phyloP scores from a whole-genome alignment of 495 filamentous ascomycete genomes.

The Hypoxylon fragiforme region DNA sequence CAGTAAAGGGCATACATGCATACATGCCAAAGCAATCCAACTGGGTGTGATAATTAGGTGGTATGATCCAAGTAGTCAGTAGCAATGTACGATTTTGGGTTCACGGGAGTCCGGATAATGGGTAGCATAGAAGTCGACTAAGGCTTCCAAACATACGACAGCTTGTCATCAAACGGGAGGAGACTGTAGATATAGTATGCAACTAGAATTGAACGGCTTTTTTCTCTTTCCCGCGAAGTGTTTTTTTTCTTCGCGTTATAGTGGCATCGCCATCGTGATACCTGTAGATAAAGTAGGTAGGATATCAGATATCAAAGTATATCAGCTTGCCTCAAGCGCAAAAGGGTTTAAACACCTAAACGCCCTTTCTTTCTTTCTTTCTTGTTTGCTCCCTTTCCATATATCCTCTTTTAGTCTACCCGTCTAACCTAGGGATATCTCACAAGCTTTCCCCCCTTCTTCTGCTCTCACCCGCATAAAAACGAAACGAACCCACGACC shows the following conservation, averaged over 20 bases:
- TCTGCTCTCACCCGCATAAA: no score
- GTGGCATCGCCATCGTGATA: neutral
- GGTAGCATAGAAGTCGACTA: slow-evolving; percentile 33
- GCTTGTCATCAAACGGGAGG: slow-evolving; percentile 19
- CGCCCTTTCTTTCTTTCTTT: slow-evolving; percentile 5
- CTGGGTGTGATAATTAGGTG: slow-evolving; percentile 8
- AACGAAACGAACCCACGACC: no score
- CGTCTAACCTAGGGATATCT: no score
- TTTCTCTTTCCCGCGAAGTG: neutral
- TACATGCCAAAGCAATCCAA: neutral
- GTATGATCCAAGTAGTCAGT: slow-evolving; percentile 25
- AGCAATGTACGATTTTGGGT: slow-evolving; percentile 31
- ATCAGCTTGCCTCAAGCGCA: neutral
- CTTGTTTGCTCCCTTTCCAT: neutral
- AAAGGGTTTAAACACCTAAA: slow-evolving; percentile 23
- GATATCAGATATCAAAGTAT: neutral
- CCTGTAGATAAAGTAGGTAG: neutral
- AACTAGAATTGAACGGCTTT: slow-evolving; percentile 27
- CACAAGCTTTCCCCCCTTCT: no score
- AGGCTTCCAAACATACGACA: slow-evolving; percentile 12
- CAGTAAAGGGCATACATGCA: slow-evolving; percentile 43
- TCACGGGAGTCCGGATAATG: slow-evolving; percentile 32
- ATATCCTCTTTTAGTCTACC: neutral
- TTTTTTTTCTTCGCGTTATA: no score
- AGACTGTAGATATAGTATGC: slow-evolving; percentile 31